Evolutionary conservation across 371 early-diverging fungal genomes (phyloP), one percentile per base, ranked within the genome.

Genomic region (Apophysomyces sp.): DNA sequence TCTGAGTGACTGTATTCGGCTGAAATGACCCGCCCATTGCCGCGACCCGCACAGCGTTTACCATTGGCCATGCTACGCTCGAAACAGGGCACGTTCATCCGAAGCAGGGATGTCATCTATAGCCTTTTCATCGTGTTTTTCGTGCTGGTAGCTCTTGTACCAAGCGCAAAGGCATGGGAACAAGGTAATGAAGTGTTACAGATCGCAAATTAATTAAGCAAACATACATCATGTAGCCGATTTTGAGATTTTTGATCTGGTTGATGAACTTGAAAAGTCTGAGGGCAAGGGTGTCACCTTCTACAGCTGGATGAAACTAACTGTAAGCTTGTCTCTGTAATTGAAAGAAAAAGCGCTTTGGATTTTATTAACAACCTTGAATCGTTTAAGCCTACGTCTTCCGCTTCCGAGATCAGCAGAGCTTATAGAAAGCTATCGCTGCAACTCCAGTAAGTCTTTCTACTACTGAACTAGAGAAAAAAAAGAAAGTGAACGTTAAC

Each of bases 391-490:
- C 86, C 91, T 49, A 73, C 77, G 34, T 93, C 96, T 26, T 73
- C 84, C 12, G 87, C 88, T 40, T 61, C 75, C 18, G 91, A 95
- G 16, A 92, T 98, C 69, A 88, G 85, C 67, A 84, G 80, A 58
- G 90, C 98, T 15, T 98, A 91, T 83, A 86, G 95, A 58, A 94
- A 93, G 76, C 80, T 94, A 32, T 97, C 98, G 4, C 82, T 92
- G 32, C 90, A 91, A 63, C 93, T 93, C 72, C 99, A 99, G 89
- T 89, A 86, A 76, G 86, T 69, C 1, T 13, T 27, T 12, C 15
- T 3, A 27, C n/a, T 65, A 28, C 21, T 53, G 18, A 52, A n/a
- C 16, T 29, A 58, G 7, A 21, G 24, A 44, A 16, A n/a, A 21
- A 29, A 21, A 39, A n/a, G 4, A 28, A 37, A 36, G 28, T 27